Evolutionary conservation across 257 asterid species (phyloP).

Genomic region (Leonotis leonurus): DNA sequence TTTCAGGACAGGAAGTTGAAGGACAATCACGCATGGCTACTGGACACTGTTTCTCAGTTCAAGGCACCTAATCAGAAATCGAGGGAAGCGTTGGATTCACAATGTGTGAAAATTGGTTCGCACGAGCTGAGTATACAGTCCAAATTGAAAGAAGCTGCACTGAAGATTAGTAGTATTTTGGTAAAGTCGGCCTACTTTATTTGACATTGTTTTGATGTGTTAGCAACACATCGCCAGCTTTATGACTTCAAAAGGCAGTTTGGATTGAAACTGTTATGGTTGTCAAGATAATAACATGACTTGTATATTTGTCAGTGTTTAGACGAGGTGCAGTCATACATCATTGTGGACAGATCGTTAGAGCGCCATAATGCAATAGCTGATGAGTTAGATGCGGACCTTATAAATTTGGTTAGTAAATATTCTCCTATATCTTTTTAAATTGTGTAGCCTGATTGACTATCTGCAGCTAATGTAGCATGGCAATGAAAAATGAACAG

Average conservation of each 20-base stretch:
- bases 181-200: constrained; percentile 25
- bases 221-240: neutral
- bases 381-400: constrained; percentile 27
- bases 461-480: neutral
- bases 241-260: neutral
- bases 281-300: constrained; percentile 9
- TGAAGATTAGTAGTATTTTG: constrained; percentile 60
- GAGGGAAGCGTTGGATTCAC: constrained; percentile 66
- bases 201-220: neutral
- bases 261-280: constrained; percentile 1
- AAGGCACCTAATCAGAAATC: constrained; percentile 67
- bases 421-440: neutral
- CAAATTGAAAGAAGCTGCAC: constrained; percentile 57
- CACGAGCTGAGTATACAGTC: constrained; percentile 48
- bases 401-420: constrained; percentile 59
- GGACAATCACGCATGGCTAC: constrained; percentile 71
- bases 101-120: constrained; percentile 47
- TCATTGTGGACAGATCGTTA: constrained; percentile 61
- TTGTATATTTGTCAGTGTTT: constrained; percentile 45
- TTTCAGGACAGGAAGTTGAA: constrained; percentile 63
- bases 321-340: constrained; percentile 93
- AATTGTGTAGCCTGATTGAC: neutral
- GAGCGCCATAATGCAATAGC: constrained; percentile 28
- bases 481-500: constrained; percentile 9
- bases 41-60: constrained; percentile 47